These are phyloP conservation scores for Sporisorium sorghi DNA, from an alignment of 1,284 basidiomycete species.

Conservation along the genomic window DNA sequence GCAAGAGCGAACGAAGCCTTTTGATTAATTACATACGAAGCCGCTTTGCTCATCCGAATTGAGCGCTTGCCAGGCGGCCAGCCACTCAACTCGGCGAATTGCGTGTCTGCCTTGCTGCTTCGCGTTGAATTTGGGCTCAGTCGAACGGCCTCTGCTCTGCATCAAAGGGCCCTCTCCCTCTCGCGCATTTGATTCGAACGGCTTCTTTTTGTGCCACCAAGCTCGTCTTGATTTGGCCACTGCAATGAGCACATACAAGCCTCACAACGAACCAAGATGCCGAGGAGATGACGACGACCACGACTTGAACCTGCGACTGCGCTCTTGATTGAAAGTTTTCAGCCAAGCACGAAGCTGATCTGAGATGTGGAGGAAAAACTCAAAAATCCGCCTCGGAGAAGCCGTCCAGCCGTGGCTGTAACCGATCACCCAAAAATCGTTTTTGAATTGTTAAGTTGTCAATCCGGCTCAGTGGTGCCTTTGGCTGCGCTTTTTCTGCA, in stretches of 20 bases:
- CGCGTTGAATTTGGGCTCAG: constrained; percentile 7
- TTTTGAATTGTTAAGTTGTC: not conserved
- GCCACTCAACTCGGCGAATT: constrained; percentile 12
- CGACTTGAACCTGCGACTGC: not conserved
- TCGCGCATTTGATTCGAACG: not conserved
- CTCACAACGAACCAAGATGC: not conserved
- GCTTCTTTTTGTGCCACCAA: not conserved
- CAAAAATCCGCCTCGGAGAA: constrained; percentile 15
- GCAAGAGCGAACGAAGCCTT: too few species aligned
- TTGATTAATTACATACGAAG: constrained; percentile 10
- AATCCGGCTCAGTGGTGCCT: not conserved
- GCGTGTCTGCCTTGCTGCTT: not conserved
- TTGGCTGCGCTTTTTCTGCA: constrained; percentile 3
- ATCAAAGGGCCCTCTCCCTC: not conserved
- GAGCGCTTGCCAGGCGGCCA: not conserved
- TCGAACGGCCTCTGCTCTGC: not conserved
- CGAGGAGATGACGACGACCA: not conserved
- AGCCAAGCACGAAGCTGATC: not conserved
- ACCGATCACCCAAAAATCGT: constrained; percentile 16
- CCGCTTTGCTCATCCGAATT: constrained; percentile 29
- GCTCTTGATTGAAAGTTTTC: not conserved
- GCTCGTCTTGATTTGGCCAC: not conserved
- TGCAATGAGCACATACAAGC: not conserved
- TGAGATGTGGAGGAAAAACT: constrained; percentile 17
- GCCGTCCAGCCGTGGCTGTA: not conserved